A percentile compares a stretch with the other conserved stretches of the same genome.
These are phyloP conservation scores for Epichloe glyceriae DNA, from an alignment of 2,329 filamentous ascomycete genomes.

Conservation along the genomic window DNA sequence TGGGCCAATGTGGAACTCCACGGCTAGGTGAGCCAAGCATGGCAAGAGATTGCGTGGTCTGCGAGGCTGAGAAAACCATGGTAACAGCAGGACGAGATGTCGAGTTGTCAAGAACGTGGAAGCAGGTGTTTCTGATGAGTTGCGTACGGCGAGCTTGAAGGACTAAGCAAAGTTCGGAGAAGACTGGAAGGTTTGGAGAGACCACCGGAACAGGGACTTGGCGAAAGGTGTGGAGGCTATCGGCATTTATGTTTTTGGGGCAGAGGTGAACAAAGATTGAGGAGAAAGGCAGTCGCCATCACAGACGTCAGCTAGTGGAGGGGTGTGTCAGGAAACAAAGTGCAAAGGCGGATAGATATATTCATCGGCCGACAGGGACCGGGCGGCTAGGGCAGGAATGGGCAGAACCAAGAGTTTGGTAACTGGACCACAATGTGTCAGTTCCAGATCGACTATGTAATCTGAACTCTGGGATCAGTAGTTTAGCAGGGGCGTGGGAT, in stretches of 20 bases:
- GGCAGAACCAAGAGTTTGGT: slow-evolving; percentile 11
- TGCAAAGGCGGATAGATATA: not conserved
- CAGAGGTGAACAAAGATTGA: not conserved
- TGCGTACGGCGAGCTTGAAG: not conserved
- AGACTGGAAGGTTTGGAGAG: not conserved
- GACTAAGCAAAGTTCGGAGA: not conserved
- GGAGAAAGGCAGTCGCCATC: not conserved
- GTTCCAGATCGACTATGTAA: slow-evolving; percentile 5
- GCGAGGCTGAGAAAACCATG: not conserved
- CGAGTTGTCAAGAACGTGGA: too few relatives aligned
- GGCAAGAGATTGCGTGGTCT: not conserved
- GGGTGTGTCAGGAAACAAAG: slow-evolving; percentile 1
- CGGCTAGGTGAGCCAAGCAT: not conserved
- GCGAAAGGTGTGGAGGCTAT: slow-evolving; percentile 14
- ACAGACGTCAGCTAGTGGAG: not conserved
- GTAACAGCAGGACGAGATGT: not conserved
- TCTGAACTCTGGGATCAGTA: slow-evolving; percentile 7
- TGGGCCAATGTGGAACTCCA: not conserved
- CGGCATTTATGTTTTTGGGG: slow-evolving; percentile 22
- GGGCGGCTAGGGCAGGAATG: slow-evolving; percentile 8
- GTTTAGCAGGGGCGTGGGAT: slow-evolving; percentile 1
- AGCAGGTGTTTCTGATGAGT: not conserved
- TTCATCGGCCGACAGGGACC: slow-evolving; percentile 4
- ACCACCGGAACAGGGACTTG: not conserved
- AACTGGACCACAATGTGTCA: slow-evolving; percentile 6